Percentiles rank a stretch among this genome's conserved stretches.
Evolutionary conservation across 2,329 filamentous ascomycete genomes (phyloP).

Genomic region (Colletotrichum tamarilloi): DNA sequence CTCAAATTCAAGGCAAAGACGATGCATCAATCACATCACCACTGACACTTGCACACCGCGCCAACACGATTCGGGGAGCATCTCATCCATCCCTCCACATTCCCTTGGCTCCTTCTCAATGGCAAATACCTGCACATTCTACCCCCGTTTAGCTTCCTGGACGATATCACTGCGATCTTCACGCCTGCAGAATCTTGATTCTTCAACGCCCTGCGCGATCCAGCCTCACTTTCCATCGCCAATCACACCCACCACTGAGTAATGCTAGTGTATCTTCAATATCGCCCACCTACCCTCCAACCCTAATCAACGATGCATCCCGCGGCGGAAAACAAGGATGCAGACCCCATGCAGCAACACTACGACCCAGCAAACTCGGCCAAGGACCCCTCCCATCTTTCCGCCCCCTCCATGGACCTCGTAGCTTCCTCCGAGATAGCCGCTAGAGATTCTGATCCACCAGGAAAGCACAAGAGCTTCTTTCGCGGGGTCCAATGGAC

Average conservation of each 20-base stretch:
- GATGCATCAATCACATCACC: background rate
- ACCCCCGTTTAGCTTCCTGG: background rate
- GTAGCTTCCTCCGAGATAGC: slow-evolving; percentile 25
- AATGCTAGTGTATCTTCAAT: slow-evolving; percentile 17
- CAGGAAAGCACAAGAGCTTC: slow-evolving; percentile 40
- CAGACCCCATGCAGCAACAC: background rate
- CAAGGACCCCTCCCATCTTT: background rate
- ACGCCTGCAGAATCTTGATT: slow-evolving; percentile 4
- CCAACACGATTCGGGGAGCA: background rate
- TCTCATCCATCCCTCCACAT: background rate
- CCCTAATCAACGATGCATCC: slow-evolving; percentile 8
- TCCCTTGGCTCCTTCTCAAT: background rate
- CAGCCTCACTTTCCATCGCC: slow-evolving; percentile 20
- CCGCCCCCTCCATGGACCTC: slow-evolving; percentile 16
- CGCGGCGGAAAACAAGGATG: slow-evolving; percentile 1
- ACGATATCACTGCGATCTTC: background rate
- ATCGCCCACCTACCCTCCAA: background rate
- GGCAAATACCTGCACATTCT: background rate
- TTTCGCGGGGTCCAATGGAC: slow-evolving; percentile 61
- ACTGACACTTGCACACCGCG: background rate
- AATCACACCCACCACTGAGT: slow-evolving; percentile 15
- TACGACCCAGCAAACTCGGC: background rate
- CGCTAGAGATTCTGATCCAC: background rate
- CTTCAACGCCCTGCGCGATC: slow-evolving; percentile 2
- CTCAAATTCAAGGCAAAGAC: background rate